Evolutionary conservation across 805 yeast species (phyloP), one percentile per base, ranked within the genome.

Genomic region (Ogataea haglerorum): DNA sequence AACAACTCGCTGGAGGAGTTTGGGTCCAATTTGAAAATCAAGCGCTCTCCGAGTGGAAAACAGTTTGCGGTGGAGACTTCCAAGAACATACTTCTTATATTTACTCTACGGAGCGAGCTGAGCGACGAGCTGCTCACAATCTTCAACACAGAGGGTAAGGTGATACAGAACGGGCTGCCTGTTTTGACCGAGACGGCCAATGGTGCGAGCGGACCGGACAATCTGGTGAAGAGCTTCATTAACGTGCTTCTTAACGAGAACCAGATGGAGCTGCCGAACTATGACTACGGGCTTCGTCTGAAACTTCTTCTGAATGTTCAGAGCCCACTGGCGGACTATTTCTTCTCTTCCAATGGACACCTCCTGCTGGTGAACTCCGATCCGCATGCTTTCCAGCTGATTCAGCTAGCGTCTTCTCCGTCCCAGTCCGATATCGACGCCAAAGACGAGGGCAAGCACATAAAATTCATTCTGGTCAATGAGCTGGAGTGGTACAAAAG

Each of bases 1-100:
- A 51, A 52, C 16, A 62, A 64, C 15, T 73, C 80, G 3, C 43
- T 78, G 12, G 60, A 64, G 18, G 59, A 60, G 15, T 72, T 70
- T 58, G 85, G 85, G 1, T 42, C 49, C 7, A 78, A 79, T 54
- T 33, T 51, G 18, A 52, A 59, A 17, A 53, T 76, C 7, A 53
- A 54, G 29, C 56, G 70, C 25, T 62, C 73, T 1, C 60, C 61
- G 14, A 51, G 49, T 37, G 64, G 73, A 10, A 59, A 63, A 30
- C 57, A 58, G 26, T 53, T 73, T 41, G 69, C 73, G 32, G 56
- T 73, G 6, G 64, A 64, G 42, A 72, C 80, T 1, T 52, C 64
- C 21, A 42, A 46, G 6, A 64, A 67, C 42, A 67, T 61, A 35
- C 46, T 74, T n/a, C 52, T 73, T 25, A 61, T 75, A 22, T 76